phyloP scores from a whole-genome alignment of 2,329 filamentous ascomycete genomes.

The Penicillium sp. region DNA sequence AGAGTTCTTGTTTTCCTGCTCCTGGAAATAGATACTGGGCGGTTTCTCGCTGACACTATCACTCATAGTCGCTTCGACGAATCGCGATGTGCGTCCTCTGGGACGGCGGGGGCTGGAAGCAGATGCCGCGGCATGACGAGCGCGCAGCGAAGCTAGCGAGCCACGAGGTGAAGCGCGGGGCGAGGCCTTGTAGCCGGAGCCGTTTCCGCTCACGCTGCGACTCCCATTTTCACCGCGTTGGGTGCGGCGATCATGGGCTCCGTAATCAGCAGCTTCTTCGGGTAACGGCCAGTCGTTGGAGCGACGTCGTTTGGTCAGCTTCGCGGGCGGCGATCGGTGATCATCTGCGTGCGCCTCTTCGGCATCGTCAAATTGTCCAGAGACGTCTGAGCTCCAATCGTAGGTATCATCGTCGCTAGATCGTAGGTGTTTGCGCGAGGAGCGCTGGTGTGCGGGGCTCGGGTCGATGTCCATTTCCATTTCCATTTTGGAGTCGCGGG shows the following conservation, averaged over 20 bases:
- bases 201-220: background rate
- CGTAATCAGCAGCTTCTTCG: slow-evolving; percentile 26
- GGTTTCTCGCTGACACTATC: slow-evolving; percentile 72
- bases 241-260: slow-evolving; percentile 6
- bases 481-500: slow-evolving; percentile 6
- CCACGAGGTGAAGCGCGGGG: slow-evolving; percentile 23
- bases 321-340: slow-evolving; percentile 24
- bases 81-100: slow-evolving; percentile 61
- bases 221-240: slow-evolving; percentile 12
- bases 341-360: slow-evolving; percentile 31
- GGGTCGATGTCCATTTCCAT: slow-evolving; percentile 18
- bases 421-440: slow-evolving; percentile 35
- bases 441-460: slow-evolving; percentile 17
- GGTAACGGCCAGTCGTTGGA: slow-evolving; percentile 48
- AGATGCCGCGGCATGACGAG: slow-evolving; percentile 14
- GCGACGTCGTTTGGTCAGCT: slow-evolving; percentile 45
- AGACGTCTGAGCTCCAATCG: slow-evolving; percentile 34
- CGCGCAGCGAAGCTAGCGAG: slow-evolving; percentile 21
- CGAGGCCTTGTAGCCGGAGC: slow-evolving; percentile 10
- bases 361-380: slow-evolving; percentile 39
- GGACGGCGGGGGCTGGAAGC: slow-evolving; percentile 31
- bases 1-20: slow-evolving; percentile 28
- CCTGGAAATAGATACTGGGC: slow-evolving; percentile 63
- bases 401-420: slow-evolving; percentile 21
- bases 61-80: slow-evolving; percentile 81